A percentile compares a stretch with the other conserved stretches of the same genome.
Evolutionary conservation across 192 early-diverging fungal genomes (phyloP).

Genomic region (Haplosporangium gracile): DNA sequence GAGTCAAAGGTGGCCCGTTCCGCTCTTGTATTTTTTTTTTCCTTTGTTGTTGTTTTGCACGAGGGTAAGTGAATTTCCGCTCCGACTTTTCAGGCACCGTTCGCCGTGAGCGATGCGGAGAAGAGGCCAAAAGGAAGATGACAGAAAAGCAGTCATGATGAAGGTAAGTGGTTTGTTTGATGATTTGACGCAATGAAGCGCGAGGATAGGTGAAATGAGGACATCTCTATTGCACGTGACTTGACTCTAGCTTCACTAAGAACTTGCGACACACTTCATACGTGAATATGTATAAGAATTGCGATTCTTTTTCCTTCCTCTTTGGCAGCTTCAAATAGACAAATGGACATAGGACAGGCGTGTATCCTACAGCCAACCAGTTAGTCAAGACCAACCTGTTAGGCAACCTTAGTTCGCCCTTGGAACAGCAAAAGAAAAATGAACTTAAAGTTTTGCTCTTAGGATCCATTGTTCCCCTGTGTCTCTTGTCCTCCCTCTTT

Average conservation of each 20-base stretch:
- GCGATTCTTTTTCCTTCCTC: not conserved
- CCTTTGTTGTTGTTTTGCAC: not conserved
- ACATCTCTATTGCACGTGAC: too few relatives aligned
- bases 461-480: not conserved
- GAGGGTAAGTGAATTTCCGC: not conserved
- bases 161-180: not conserved
- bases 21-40: not conserved
- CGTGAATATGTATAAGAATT: not conserved
- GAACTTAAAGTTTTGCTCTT: too few relatives aligned
- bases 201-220: not conserved
- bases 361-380: too few relatives aligned
- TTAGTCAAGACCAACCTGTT: too few relatives aligned
- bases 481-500: not conserved
- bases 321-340: too few relatives aligned
- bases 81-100: constrained; percentile 4
- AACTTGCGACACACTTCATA: not conserved
- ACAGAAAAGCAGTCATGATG: not conserved
- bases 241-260: not conserved
- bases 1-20: not conserved
- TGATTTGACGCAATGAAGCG: not conserved
- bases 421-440: too few relatives aligned
- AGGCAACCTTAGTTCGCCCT: too few relatives aligned
- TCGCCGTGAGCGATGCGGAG: not conserved
- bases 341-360: too few relatives aligned
- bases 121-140: not conserved